Conservation (phyloP, 139 green algal genomes). For the Coelastrella sp. region DNA sequence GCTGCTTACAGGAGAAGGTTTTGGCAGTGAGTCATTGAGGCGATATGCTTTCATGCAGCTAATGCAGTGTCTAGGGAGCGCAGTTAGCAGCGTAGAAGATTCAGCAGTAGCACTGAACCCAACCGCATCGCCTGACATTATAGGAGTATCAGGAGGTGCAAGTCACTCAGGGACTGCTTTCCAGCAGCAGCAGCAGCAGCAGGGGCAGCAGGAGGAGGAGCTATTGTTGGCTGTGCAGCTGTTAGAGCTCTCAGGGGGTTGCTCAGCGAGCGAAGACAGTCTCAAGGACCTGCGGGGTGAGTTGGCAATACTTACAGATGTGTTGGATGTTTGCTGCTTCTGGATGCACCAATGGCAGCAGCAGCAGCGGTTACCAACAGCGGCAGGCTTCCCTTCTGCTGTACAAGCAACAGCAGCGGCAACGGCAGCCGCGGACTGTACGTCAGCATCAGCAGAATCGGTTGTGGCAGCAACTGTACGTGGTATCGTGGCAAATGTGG, state of each 20-base stretch:
- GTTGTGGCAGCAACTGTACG: background rate
- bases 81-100: background rate
- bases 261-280: background rate
- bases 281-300: conserved; percentile 6
- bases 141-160: too few species aligned
- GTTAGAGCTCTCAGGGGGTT: conserved; percentile 3
- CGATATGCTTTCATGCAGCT: conserved; percentile 7
- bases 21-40: conserved; percentile 2
- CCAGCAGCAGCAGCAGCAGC: background rate
- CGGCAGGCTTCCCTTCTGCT: background rate
- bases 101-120: background rate
- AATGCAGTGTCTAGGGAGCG: background rate
- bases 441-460: background rate
- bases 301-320: conserved; percentile 38
- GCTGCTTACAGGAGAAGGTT: background rate
- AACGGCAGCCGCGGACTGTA: background rate
- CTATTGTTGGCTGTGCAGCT: conserved; percentile 3
- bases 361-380: too few species aligned
- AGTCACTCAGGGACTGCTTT: too few species aligned
- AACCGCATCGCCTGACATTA: too few species aligned
- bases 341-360: conserved; percentile 1
- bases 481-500: background rate
- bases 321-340: conserved; percentile 16
- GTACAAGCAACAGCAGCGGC: background rate
- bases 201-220: background rate